Percentiles rank a stretch among this genome's conserved stretches.
These are phyloP conservation scores for Trichophyton mentagrophytes DNA, from an alignment of 2,329 filamentous ascomycete genomes.

Conservation along the genomic window DNA sequence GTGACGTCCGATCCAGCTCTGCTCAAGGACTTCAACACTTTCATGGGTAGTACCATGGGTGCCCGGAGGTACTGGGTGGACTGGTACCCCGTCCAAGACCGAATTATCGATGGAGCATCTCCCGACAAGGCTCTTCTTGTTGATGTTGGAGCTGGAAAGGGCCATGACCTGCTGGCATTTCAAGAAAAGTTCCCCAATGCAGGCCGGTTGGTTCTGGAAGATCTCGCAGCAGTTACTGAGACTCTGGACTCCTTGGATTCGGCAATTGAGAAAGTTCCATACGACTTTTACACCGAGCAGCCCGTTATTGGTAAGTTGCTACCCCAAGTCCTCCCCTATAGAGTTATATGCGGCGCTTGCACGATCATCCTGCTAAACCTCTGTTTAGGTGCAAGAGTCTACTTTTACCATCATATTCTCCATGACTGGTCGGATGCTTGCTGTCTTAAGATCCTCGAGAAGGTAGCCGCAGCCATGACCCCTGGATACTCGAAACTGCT, in stretches of 20 bases:
- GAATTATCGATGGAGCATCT: neutral
- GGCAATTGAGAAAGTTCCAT: slow-evolving; percentile 23
- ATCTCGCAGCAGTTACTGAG: slow-evolving; percentile 31
- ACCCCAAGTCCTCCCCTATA: neutral
- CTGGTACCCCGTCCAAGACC: slow-evolving; percentile 5
- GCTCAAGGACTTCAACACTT: slow-evolving; percentile 5
- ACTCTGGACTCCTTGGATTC: slow-evolving; percentile 13
- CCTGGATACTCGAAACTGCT: slow-evolving; percentile 29
- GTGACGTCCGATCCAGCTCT: slow-evolving; percentile 1
- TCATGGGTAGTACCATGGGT: slow-evolving; percentile 6
- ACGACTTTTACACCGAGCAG: slow-evolving; percentile 39
- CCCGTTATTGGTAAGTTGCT: slow-evolving; percentile 29
- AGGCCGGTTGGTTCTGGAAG: slow-evolving; percentile 39
- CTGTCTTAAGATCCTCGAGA: slow-evolving; percentile 22
- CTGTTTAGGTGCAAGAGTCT: slow-evolving; percentile 24
- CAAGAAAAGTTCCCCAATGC: slow-evolving; percentile 26
- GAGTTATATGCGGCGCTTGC: too few relatives aligned
- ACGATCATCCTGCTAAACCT: neutral
- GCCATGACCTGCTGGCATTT: slow-evolving; percentile 32
- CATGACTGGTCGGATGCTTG: slow-evolving; percentile 27
- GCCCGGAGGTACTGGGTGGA: slow-evolving; percentile 6
- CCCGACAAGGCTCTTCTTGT: slow-evolving; percentile 23
- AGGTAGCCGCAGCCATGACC: slow-evolving; percentile 16
- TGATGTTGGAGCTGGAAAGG: slow-evolving; percentile 33
- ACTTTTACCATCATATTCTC: slow-evolving; percentile 26